phyloP scores from a whole-genome alignment of 805 yeast species.

The Kuraishia ogatae region DNA sequence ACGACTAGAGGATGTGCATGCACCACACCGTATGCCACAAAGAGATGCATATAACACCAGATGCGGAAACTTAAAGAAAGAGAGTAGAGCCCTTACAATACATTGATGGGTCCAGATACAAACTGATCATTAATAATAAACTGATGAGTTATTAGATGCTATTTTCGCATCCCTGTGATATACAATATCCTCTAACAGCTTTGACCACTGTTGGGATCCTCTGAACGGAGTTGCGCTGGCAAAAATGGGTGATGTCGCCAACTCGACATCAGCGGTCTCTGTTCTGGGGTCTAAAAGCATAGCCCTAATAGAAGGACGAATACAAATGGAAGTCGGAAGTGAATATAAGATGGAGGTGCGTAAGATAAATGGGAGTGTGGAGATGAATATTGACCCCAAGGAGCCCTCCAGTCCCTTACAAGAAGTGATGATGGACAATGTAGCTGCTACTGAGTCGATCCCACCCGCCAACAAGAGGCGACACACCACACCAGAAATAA shows the following conservation, averaged over 20 bases:
- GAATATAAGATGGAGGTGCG: neutral
- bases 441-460: neutral
- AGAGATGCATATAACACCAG: neutral
- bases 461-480: neutral
- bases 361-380: neutral
- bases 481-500: neutral
- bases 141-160: neutral
- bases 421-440: neutral
- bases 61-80: neutral
- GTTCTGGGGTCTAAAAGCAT: neutral
- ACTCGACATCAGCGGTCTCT: neutral
- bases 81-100: too few species aligned
- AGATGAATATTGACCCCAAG: neutral
- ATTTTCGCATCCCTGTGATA: neutral
- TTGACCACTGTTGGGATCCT: neutral
- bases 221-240: neutral
- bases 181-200: neutral
- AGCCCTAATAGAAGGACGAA: neutral
- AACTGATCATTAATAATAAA: neutral
- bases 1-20: neutral
- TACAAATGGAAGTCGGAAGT: neutral
- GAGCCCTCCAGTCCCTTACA: neutral
- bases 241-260: neutral
- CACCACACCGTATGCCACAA: neutral
- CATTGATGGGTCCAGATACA: neutral